These are phyloP conservation scores for Lophium mytilinum DNA, from an alignment of 495 filamentous ascomycete genomes.

Conservation along the genomic window DNA sequence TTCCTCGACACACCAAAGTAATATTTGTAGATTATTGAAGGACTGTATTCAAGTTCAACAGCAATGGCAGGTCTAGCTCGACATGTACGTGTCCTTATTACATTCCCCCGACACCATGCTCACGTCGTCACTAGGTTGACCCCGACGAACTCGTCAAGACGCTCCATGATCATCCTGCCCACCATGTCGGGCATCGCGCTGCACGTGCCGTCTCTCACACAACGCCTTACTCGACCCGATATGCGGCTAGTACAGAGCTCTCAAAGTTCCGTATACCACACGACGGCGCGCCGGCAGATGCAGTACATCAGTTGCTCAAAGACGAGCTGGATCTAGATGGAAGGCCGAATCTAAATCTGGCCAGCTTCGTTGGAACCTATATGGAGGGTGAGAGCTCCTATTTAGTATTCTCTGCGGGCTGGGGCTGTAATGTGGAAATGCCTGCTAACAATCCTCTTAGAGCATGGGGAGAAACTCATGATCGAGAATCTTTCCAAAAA, in stretches of 20 bases:
- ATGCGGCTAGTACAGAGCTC: slow-evolving; percentile 53
- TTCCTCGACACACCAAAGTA: background rate
- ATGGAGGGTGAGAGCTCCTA: too few relatives aligned
- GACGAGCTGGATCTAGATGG: slow-evolving; percentile 71
- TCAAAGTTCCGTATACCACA: slow-evolving; percentile 59
- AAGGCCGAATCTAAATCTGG: slow-evolving; percentile 58
- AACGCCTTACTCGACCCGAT: slow-evolving; percentile 57
- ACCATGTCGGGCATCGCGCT: slow-evolving; percentile 37
- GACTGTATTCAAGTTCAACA: background rate
- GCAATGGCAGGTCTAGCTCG: slow-evolving; percentile 24
- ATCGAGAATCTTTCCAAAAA: slow-evolving; percentile 64
- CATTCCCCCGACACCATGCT: background rate
- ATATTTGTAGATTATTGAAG: too few relatives aligned
- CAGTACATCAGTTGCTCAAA: slow-evolving; percentile 59
- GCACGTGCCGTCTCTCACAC: slow-evolving; percentile 42
- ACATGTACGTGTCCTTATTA: background rate
- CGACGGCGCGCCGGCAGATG: slow-evolving; percentile 54
- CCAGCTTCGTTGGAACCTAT: slow-evolving; percentile 62
- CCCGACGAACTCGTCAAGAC: slow-evolving; percentile 26
- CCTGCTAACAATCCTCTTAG: too few relatives aligned
- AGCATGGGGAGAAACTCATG: slow-evolving; percentile 56
- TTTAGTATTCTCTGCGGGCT: too few relatives aligned
- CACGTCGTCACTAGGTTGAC: slow-evolving; percentile 4
- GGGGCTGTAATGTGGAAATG: too few relatives aligned
- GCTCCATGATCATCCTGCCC: slow-evolving; percentile 32